Conservation (phyloP, 352 stramenopile species). For the Pythium chondricola region DNA sequence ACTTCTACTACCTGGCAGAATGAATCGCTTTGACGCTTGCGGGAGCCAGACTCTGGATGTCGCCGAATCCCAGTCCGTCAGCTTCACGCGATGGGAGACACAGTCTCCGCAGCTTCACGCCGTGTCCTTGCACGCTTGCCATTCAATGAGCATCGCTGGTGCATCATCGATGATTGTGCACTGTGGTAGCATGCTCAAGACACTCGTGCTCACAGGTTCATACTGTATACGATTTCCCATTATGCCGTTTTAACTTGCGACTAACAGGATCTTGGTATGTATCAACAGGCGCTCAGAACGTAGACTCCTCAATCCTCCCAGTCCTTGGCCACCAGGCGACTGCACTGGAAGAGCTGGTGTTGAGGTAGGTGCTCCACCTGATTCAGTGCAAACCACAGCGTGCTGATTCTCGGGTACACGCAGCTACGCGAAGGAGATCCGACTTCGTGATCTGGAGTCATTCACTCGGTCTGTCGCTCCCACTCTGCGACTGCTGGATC, state of each 20-base stretch:
- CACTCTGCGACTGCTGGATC: neutral
- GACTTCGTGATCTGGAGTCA: too few species aligned
- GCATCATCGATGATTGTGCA: conserved; percentile 29
- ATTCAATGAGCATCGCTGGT: conserved; percentile 37
- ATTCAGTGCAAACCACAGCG: too few species aligned
- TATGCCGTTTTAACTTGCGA: neutral
- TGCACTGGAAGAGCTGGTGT: too few species aligned
- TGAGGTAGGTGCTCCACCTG: too few species aligned
- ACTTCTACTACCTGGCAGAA: neutral
- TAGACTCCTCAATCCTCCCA: too few species aligned
- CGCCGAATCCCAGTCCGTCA: conserved; percentile 46
- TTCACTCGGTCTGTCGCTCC: conserved; percentile 37
- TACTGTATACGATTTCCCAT: neutral
- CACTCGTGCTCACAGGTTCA: conserved; percentile 41
- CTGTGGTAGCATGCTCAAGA: conserved; percentile 29
- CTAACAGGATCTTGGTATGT: conserved; percentile 23
- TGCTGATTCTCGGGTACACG: too few species aligned
- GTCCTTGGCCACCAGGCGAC: too few species aligned
- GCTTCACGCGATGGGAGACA: conserved; percentile 34
- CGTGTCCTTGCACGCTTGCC: conserved; percentile 46
- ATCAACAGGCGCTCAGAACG: too few species aligned
- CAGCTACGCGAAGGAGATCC: too few species aligned
- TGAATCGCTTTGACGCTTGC: neutral
- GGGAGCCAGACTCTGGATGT: conserved; percentile 42
- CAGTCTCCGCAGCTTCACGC: conserved; percentile 21